Evolutionary conservation across 2,329 filamentous ascomycete genomes (phyloP), one percentile per base, ranked within the genome.

Genomic region (Penicillium sp.): DNA sequence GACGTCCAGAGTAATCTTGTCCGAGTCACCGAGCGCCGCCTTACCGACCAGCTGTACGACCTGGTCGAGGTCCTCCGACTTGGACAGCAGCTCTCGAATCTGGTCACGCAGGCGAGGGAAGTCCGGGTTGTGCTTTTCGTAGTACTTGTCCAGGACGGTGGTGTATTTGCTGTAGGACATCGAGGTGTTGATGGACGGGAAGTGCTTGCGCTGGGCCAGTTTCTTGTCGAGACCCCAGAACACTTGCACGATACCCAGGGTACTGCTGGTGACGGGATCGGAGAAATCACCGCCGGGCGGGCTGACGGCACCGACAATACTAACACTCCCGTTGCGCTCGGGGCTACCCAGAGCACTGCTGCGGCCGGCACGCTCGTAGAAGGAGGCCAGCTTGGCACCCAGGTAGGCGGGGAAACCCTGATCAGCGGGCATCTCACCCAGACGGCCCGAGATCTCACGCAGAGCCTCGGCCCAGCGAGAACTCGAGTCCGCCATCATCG

Each of bases 191-290:
- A 99, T 92, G 28, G 92, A 96, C 5, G 94, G 94, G 82, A 99
- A 99, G 76, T 99, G 94, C 79, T 99, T 99, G 67, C 94, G 87
- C 78, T 97, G 94, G 20, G 94, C 94, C 54, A 99, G 87, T 81
- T 97, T 97, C 87, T 99, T 97, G 81, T 99, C 94, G 45, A 97
- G 83, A 82, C 94, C 94, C 94, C 94, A 99, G 80, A 99, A 99
- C 63, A 99, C 94, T 74, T 99, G 94, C 67, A 99, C 94, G 69
- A 99, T 99, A 83, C 89, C 85, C 43, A 99, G 86, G 18, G 94
- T 99, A 61, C 89, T 88, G 54, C 84, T 90, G 13, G 94, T 99
- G 68, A 99, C 94, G 18, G 94, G 94, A 76, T 99, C 94, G 41
- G 94, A 96, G 81, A 97, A 99, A 80, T 99, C 94, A 84, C 94